phyloP scores from a whole-genome alignment of 73 alveolate species.

The Loxodes magnus region DNA sequence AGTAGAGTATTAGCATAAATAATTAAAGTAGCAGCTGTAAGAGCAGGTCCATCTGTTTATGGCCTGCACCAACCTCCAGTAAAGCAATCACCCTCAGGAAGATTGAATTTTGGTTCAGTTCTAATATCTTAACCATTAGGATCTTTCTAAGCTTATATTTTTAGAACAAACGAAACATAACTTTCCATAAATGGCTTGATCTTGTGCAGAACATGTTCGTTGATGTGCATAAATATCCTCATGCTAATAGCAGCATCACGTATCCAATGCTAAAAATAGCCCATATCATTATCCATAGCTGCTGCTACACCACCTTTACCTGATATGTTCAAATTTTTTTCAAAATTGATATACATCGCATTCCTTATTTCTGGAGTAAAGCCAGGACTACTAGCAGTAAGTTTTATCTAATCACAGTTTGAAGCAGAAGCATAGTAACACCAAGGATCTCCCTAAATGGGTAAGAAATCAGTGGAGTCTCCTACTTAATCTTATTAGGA shows the following conservation, averaged over 20 bases:
- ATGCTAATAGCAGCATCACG: not conserved
- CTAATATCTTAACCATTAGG: not conserved
- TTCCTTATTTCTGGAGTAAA: not conserved
- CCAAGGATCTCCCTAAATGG: too few species aligned
- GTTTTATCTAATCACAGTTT: not conserved
- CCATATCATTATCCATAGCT: not conserved
- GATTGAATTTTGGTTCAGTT: slow-evolving; percentile 1
- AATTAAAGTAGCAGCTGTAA: not conserved
- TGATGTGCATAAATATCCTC: not conserved
- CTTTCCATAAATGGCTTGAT: not conserved
- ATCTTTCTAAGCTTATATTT: not conserved
- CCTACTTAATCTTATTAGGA: too few species aligned
- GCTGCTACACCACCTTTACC: slow-evolving; percentile 3
- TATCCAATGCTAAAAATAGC: not conserved
- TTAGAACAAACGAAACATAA: not conserved
- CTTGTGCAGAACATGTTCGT: not conserved
- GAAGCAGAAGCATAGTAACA: too few species aligned
- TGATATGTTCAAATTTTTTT: not conserved
- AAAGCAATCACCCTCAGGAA: not conserved
- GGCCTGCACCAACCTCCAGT: slow-evolving; percentile 14
- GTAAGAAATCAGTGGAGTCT: too few species aligned
- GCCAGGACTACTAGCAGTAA: not conserved
- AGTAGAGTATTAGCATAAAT: not conserved
- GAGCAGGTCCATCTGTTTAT: slow-evolving; percentile 3
- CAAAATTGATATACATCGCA: not conserved